Evolutionary conservation across 2,329 filamentous ascomycete species (phyloP).

Genomic region (Cytospora schulzeri): DNA sequence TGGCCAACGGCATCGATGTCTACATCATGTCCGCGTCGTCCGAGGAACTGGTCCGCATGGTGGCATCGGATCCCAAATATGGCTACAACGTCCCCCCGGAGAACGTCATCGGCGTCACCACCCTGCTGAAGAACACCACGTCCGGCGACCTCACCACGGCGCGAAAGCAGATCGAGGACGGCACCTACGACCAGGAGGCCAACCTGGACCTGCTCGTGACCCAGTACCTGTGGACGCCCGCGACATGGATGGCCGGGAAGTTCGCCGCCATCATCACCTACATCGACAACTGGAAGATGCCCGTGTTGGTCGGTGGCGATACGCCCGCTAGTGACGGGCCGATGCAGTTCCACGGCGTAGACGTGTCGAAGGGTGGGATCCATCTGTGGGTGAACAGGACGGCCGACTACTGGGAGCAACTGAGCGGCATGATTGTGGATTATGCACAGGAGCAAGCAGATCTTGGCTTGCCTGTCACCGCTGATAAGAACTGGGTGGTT

Average conservation of each 20-base stretch:
- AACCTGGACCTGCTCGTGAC: constrained; percentile 45
- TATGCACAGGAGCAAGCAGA: constrained; percentile 38
- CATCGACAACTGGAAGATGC: constrained; percentile 47
- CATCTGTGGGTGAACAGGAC: constrained; percentile 47
- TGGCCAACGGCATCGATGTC: constrained; percentile 46
- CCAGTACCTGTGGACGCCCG: constrained; percentile 46
- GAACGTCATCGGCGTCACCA: constrained; percentile 47
- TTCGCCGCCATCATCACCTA: constrained; percentile 47
- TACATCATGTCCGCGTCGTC: constrained; percentile 46
- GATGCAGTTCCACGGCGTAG: constrained; percentile 49
- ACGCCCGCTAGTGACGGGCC: constrained; percentile 47
- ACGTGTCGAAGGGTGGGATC: constrained; percentile 44
- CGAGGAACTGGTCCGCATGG: constrained; percentile 50
- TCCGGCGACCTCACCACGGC: constrained; percentile 38
- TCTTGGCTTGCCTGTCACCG: constrained; percentile 42
- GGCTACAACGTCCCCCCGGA: constrained; percentile 48
- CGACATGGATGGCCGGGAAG: constrained; percentile 48
- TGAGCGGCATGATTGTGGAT: constrained; percentile 42
- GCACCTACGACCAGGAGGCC: constrained; percentile 38
- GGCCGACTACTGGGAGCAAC: constrained; percentile 38
- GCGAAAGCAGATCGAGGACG: constrained; percentile 44
- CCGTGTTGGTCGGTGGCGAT: constrained; percentile 46
- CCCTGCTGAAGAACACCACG: constrained; percentile 39
- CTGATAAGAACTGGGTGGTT: constrained; percentile 48
- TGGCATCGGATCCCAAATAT: constrained; percentile 47